Percentiles rank a stretch among this genome's conserved stretches.
Evolutionary conservation across 2,329 filamentous ascomycete genomes (phyloP).

Genomic region (Bipolaris gigantea): DNA sequence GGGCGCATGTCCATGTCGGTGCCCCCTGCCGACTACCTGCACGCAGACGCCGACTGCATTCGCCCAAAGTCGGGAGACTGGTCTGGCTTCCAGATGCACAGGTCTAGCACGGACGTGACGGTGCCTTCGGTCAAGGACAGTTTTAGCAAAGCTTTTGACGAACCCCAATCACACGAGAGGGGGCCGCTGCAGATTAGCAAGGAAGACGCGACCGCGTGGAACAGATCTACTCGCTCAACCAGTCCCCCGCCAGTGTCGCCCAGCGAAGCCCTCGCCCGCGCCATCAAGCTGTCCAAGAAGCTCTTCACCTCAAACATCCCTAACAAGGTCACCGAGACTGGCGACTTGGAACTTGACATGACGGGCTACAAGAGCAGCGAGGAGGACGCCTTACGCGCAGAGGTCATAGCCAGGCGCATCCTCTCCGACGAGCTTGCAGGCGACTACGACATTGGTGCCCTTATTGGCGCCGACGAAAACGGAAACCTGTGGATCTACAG

Average conservation of each 20-base stretch:
- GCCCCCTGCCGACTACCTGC: constrained; percentile 26
- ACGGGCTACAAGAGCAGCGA: constrained; percentile 94
- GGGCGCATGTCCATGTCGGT: constrained; percentile 39
- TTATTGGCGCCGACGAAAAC: constrained; percentile 93
- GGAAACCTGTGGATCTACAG: constrained; percentile 99
- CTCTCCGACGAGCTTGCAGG: constrained; percentile 90
- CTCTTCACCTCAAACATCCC: constrained; percentile 90
- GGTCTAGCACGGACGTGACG: constrained; percentile 58
- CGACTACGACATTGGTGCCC: constrained; percentile 91
- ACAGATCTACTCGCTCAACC: constrained; percentile 57
- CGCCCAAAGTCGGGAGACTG: constrained; percentile 41
- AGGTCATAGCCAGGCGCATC: constrained; percentile 90
- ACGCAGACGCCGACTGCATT: constrained; percentile 19
- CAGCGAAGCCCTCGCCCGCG: constrained; percentile 78
- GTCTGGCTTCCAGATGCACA: constrained; percentile 41
- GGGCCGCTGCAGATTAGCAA: constrained; percentile 39
- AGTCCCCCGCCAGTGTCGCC: constrained; percentile 75
- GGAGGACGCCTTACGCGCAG: constrained; percentile 85
- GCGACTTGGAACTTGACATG: constrained; percentile 98
- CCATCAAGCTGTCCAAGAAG: constrained; percentile 81
- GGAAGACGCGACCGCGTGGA: constrained; percentile 42
- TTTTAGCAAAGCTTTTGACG: constrained; percentile 39
- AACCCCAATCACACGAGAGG: constrained; percentile 14
- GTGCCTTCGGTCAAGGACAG: constrained; percentile 50
- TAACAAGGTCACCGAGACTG: constrained; percentile 85